Percentiles rank a stretch among this genome's conserved stretches.
phyloP scores from a whole-genome alignment of 1,284 basidiomycete species.

The Boletus austroedulis region DNA sequence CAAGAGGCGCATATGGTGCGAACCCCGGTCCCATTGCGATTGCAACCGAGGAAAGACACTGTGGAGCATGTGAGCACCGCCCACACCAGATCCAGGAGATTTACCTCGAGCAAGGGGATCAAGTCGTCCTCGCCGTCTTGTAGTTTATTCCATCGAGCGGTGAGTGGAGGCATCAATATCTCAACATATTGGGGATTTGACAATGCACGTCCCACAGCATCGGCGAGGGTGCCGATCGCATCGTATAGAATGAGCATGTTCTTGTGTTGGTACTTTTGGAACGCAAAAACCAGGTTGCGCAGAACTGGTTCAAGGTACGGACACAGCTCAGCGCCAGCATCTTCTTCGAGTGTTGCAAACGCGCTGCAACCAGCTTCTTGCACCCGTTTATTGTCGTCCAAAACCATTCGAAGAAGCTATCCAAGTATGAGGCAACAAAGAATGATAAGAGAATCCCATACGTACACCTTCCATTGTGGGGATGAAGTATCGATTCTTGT shows the following conservation, averaged over 20 bases:
- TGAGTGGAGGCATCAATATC: slow-evolving; percentile 94
- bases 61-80: slow-evolving; percentile 10
- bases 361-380: slow-evolving; percentile 99
- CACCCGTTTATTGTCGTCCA: slow-evolving; percentile 98
- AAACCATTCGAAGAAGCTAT: slow-evolving; percentile 93
- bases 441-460: slow-evolving; percentile 22
- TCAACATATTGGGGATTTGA: slow-evolving; percentile 87
- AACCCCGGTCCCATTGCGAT: slow-evolving; percentile 96
- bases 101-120: slow-evolving; percentile 89
- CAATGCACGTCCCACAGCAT: slow-evolving; percentile 88
- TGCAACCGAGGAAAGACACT: slow-evolving; percentile 97
- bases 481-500: slow-evolving; percentile 88
- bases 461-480: slow-evolving; percentile 97
- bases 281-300: slow-evolving; percentile 92
- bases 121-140: slow-evolving; percentile 91
- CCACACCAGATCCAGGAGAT: slow-evolving; percentile 7
- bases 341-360: slow-evolving; percentile 98
- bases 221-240: slow-evolving; percentile 95
- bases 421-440: slow-evolving; percentile 11
- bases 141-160: slow-evolving; percentile 85
- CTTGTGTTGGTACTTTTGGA: slow-evolving; percentile 99
- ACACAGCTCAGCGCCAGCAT: slow-evolving; percentile 85
- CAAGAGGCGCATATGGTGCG: slow-evolving; percentile 83
- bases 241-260: slow-evolving; percentile 99
- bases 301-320: slow-evolving; percentile 96